Evolutionary conservation across 345 rosid genomes (phyloP), one percentile per base, ranked within the genome.

Genomic region (Syzygium oleosum): DNA sequence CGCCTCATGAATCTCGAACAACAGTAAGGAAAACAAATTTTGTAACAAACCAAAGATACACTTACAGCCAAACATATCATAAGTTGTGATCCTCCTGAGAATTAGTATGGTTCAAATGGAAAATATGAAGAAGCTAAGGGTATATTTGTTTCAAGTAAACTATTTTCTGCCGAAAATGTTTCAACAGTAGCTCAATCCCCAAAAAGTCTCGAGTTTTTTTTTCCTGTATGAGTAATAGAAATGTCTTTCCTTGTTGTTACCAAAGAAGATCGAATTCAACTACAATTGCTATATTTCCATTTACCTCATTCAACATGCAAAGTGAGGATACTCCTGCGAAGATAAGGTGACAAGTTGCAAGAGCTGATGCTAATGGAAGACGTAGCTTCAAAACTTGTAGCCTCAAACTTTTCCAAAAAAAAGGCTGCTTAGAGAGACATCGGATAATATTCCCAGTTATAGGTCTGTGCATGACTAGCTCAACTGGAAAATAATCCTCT

Each of bases 371-470:
- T 0, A 34, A 34, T 73, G 80, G 41, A 73, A 34, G 49, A 34
- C 25, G 6, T 38, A 68, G 79, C 79, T 68, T 16, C 41, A 34
- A 16, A 68, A 68, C 43, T 34, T 68, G 79, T 31, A 19, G 49
- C 27, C 84, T 29, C 68, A 9, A 52, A 68, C 80, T 79, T 94
- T 93, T 91, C 92, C 91, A 88, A 90, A 43, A 43, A 93, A 93
- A 87, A 94, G 49, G 80, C 25, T 9, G 7, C 80, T 9, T 34
- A 73, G 80, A 73, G 80, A 19, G 80, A 73, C 49, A 73, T 41
- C 14, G 6, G 46, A 38, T 34, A 73, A 73, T 73, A 10, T 73
- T 9, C 80, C 46, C 19, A 73, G 49, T 34, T 19, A 73, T 73
- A 73, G 49, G 80, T 34, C 49, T 11, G 1, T 73, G 80, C 80